These are phyloP conservation scores for Skeletonema costatum DNA, from an alignment of 108 stramenopile genomes.

Conservation along the genomic window DNA sequence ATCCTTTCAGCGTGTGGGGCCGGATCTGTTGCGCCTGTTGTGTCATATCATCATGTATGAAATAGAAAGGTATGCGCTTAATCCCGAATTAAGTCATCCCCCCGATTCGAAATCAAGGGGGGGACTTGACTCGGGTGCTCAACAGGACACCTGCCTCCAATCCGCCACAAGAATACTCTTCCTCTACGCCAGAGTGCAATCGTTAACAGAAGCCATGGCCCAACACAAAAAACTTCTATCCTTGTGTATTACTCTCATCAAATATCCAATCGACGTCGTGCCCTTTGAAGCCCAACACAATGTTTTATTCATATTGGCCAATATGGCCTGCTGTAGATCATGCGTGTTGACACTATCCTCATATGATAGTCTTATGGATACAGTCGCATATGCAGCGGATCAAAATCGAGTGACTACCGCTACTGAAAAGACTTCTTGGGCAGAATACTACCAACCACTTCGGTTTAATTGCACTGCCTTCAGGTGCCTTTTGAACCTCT, in stretches of 20 bases:
- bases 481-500: constrained; percentile 14
- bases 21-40: background rate
- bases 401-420: background rate
- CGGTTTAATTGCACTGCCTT: constrained; percentile 14
- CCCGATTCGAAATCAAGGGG: background rate
- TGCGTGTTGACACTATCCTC: constrained; percentile 3
- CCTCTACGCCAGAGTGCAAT: constrained; percentile 2
- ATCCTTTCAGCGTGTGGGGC: constrained; percentile 10
- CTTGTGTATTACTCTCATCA: background rate
- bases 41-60: constrained; percentile 5
- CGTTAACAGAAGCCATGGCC: constrained; percentile 7
- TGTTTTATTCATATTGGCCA: constrained; percentile 11
- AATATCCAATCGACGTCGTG: constrained; percentile 2
- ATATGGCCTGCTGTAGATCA: constrained; percentile 10
- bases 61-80: background rate
- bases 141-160: background rate
- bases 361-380: background rate
- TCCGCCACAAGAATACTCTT: constrained; percentile 13
- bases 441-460: constrained; percentile 16
- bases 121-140: background rate
- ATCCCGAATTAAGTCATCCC: background rate
- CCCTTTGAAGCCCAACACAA: constrained; percentile 17
- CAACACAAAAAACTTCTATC: background rate
- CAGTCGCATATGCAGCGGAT: background rate
- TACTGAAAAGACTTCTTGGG: background rate